These are phyloP conservation scores for Achaetomium macrosporum DNA, from an alignment of 2,329 filamentous ascomycete species.

Conservation along the genomic window DNA sequence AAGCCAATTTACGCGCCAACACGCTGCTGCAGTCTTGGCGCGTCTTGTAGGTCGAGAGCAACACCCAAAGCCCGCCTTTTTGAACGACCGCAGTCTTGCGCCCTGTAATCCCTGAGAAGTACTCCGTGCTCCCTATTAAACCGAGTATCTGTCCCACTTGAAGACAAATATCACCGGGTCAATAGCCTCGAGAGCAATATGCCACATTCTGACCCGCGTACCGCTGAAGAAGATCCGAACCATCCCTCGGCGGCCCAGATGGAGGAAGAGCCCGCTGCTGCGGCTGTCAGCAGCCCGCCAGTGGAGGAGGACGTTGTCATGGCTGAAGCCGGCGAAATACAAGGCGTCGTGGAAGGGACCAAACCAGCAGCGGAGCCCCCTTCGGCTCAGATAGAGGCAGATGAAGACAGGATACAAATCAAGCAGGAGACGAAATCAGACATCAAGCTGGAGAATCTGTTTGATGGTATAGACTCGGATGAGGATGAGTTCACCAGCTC, in stretches of 20 bases:
- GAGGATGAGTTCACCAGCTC: constrained; percentile 53
- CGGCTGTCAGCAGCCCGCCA: neutral
- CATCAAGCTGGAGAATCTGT: constrained; percentile 52
- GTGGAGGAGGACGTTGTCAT: constrained; percentile 17
- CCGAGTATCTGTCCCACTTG: too few species aligned
- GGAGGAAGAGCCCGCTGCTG: constrained; percentile 8
- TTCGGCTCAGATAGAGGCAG: neutral
- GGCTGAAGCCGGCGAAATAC: constrained; percentile 13
- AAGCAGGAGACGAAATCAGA: constrained; percentile 26
- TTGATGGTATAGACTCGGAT: constrained; percentile 53
- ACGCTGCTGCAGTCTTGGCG: neutral
- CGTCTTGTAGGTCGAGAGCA: neutral
- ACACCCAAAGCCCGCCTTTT: too few species aligned
- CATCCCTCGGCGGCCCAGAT: constrained; percentile 1
- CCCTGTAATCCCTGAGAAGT: too few species aligned
- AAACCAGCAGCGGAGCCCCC: neutral
- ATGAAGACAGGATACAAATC: constrained; percentile 6
- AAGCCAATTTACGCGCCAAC: constrained; percentile 13
- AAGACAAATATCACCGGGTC: neutral
- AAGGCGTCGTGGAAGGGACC: neutral
- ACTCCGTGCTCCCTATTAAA: too few species aligned
- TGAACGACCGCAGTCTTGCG: too few species aligned
- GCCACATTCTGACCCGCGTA: constrained; percentile 11
- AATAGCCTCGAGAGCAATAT: neutral
- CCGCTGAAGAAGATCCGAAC: neutral